Evolutionary conservation across 75 land plant species (phyloP).

Genomic region (Cunninghamia lanceolata): DNA sequence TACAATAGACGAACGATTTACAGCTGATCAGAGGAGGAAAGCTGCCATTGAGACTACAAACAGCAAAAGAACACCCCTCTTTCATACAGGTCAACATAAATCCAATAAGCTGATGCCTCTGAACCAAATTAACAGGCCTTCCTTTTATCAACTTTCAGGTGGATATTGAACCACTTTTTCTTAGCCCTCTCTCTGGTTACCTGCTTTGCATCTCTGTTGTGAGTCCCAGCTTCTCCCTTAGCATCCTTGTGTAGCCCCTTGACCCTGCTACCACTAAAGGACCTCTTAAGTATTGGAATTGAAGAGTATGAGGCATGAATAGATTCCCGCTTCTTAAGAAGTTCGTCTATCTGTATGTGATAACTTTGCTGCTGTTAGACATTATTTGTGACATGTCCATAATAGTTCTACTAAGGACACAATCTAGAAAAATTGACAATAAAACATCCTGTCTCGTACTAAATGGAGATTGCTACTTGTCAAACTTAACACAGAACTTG

Average conservation of each 20-base stretch:
- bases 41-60: background rate
- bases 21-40: background rate
- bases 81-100: background rate
- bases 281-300: conserved; percentile 48
- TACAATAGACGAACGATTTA: background rate
- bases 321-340: conserved; percentile 72
- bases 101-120: background rate
- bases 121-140: conserved; percentile 32
- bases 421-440: background rate
- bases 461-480: background rate
- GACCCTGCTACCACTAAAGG: conserved; percentile 38
- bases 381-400: background rate
- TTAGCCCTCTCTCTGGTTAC: conserved; percentile 35
- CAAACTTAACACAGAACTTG: background rate
- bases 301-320: conserved; percentile 84
- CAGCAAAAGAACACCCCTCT: background rate
- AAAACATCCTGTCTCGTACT: background rate
- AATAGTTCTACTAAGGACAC: background rate
- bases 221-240: conserved; percentile 30
- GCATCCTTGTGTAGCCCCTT: conserved; percentile 27
- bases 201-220: conserved; percentile 44
- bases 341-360: conserved; percentile 80
- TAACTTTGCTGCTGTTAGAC: background rate
- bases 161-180: conserved; percentile 83
- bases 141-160: conserved; percentile 67